These are phyloP conservation scores for Penicillium cosmopolitanum DNA, from an alignment of 495 filamentous ascomycete genomes.

Conservation along the genomic window DNA sequence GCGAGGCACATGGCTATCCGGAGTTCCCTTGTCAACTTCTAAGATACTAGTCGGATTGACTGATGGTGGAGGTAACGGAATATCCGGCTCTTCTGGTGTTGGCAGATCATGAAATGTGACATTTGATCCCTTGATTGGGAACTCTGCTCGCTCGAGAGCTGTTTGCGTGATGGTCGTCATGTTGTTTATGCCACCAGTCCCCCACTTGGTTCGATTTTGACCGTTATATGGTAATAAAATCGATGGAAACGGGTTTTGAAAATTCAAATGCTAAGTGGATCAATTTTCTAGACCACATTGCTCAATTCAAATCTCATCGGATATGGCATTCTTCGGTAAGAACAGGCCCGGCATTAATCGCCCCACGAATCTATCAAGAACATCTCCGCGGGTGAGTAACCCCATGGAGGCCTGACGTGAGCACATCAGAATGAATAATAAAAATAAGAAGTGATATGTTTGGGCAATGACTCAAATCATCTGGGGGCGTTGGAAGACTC, in stretches of 20 bases:
- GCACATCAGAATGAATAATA: neutral
- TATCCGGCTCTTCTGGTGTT: conserved; percentile 38
- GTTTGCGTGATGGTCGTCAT: conserved; percentile 40
- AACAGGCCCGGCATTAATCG: neutral
- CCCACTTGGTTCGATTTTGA: neutral
- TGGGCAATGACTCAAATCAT: neutral
- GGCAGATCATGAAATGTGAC: conserved; percentile 36
- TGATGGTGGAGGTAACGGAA: conserved; percentile 76
- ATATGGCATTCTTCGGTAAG: neutral
- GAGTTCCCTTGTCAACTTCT: conserved; percentile 77
- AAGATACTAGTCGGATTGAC: conserved; percentile 65
- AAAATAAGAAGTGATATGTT: neutral
- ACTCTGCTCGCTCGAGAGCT: conserved; percentile 15
- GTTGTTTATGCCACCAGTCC: neutral
- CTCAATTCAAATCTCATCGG: neutral
- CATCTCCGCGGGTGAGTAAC: conserved; percentile 1
- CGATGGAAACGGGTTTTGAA: neutral
- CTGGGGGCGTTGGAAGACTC: neutral
- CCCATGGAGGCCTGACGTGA: neutral
- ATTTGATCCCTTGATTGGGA: conserved; percentile 27
- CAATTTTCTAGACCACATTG: neutral
- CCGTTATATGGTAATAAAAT: neutral
- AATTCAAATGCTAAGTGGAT: neutral
- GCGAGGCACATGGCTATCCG: conserved; percentile 82
- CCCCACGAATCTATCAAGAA: neutral